Evolutionary conservation across 257 asterid genomes (phyloP).

Genomic region (Leonotis leonurus): DNA sequence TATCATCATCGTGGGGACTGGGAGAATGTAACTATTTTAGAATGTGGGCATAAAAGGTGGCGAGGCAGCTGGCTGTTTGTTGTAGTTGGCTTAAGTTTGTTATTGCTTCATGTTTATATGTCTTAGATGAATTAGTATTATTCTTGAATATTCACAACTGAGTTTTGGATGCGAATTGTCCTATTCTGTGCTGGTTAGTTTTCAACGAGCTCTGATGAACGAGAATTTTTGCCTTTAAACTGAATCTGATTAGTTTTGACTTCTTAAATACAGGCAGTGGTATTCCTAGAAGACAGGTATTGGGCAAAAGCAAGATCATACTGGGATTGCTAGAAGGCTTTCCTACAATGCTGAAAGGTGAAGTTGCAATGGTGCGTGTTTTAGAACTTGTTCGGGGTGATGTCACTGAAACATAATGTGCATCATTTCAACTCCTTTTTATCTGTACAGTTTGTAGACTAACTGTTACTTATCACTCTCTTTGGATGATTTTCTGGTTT

Average conservation of each 20-base stretch:
- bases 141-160: too few species aligned
- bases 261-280: constrained; percentile 53
- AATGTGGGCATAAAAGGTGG: background rate
- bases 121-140: too few species aligned
- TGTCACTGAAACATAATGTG: background rate
- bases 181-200: too few species aligned
- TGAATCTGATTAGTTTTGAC: too few species aligned
- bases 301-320: constrained; percentile 90
- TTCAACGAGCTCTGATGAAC: too few species aligned
- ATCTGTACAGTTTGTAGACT: background rate
- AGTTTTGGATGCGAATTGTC: too few species aligned
- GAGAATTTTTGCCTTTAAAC: too few species aligned
- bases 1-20: background rate
- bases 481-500: background rate
- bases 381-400: background rate
- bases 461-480: background rate
- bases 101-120: background rate
- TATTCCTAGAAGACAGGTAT: constrained; percentile 61
- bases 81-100: background rate
- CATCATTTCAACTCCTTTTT: background rate
- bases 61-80: too few species aligned
- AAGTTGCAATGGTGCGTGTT: constrained; percentile 75
- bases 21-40: background rate
- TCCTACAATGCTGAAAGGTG: constrained; percentile 82
- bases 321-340: constrained; percentile 89